These are phyloP conservation scores for Fusarium sp. DNA, from an alignment of 2,329 filamentous ascomycete species.

Conservation along the genomic window DNA sequence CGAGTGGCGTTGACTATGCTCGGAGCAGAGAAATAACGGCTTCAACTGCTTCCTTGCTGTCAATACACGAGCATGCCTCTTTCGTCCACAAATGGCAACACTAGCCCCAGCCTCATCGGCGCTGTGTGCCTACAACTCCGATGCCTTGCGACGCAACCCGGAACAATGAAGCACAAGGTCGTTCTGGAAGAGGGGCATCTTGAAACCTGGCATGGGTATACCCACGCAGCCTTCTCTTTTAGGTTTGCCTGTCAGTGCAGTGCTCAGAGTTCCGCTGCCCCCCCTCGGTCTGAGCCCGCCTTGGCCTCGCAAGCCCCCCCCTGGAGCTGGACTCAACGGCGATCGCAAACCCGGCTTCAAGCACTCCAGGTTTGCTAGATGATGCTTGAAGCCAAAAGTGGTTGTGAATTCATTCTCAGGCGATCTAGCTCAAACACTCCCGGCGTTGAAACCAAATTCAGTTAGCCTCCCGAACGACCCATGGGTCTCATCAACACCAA, in stretches of 20 bases:
- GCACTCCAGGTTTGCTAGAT: constrained; percentile 12
- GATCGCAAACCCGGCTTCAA: background rate
- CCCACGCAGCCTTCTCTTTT: background rate
- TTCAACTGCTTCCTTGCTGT: constrained; percentile 12
- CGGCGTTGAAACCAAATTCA: constrained; percentile 34
- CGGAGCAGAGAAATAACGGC: constrained; percentile 20
- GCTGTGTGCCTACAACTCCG: background rate
- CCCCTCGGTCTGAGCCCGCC: background rate
- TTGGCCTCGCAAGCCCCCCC: background rate
- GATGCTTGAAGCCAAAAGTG: constrained; percentile 8
- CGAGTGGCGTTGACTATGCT: constrained; percentile 4
- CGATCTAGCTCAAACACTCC: constrained; percentile 27
- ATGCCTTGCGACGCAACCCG: constrained; percentile 10
- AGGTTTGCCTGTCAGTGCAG: background rate
- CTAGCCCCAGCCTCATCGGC: constrained; percentile 13
- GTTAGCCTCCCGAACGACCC: constrained; percentile 25
- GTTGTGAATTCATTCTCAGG: background rate
- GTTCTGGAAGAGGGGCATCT: constrained; percentile 6
- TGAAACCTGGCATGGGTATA: constrained; percentile 1
- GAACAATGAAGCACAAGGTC: background rate
- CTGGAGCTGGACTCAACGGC: background rate
- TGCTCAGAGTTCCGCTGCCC: background rate
- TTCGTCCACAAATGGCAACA: background rate
- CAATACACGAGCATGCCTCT: constrained; percentile 4
- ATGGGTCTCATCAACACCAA: constrained; percentile 15